Percentiles rank a stretch among this genome's conserved stretches.
These are phyloP conservation scores for Cucurbita ficifolia DNA, from an alignment of 306 rosid genomes.

Conservation along the genomic window DNA sequence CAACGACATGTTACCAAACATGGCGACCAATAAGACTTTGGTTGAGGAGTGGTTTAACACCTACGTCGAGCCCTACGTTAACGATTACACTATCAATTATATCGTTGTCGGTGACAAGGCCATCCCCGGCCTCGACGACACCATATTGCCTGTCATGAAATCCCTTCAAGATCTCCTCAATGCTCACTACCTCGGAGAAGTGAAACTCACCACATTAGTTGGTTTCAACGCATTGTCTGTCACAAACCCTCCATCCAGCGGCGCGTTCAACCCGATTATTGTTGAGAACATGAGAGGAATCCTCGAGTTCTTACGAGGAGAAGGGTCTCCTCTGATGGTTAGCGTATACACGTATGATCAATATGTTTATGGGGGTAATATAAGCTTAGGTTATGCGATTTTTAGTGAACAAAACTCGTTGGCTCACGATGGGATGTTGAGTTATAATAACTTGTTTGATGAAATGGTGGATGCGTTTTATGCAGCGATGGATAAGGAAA, in stretches of 20 bases:
- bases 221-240: background rate
- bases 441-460: background rate
- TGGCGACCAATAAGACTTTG: background rate
- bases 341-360: conserved; percentile 18
- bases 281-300: background rate
- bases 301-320: background rate
- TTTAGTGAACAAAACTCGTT: background rate
- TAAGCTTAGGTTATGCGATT: background rate
- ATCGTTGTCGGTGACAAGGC: conserved; percentile 18
- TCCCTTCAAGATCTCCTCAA: conserved; percentile 1
- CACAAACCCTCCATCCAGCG: conserved; percentile 17
- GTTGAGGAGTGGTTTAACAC: conserved; percentile 11
- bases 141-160: conserved; percentile 13
- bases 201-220: conserved; percentile 19
- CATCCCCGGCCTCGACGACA: conserved; percentile 10
- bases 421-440: background rate
- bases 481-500: background rate
- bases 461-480: background rate
- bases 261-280: background rate
- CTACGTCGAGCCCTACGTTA: conserved; percentile 10
- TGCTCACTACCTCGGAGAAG: background rate
- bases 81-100: conserved; percentile 3
- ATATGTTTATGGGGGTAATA: background rate
- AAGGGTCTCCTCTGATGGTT: conserved; percentile 17
- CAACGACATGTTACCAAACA: background rate